These are phyloP conservation scores for Conoideocrella luteorostrata DNA, from an alignment of 2,329 filamentous ascomycete genomes.

Conservation along the genomic window DNA sequence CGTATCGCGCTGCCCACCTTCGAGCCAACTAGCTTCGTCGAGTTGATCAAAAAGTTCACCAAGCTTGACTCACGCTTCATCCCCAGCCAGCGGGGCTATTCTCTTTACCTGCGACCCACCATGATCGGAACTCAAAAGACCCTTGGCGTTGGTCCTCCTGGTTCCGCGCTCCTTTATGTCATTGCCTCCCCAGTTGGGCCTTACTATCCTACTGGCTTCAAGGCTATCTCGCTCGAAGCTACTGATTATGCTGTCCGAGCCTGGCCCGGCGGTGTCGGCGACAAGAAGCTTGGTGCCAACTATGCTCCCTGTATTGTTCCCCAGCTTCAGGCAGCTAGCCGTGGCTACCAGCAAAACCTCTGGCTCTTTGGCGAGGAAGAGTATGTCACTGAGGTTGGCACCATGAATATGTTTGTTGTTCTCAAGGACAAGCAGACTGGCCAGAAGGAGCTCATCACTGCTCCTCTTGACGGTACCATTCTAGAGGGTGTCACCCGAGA, in stretches of 20 bases:
- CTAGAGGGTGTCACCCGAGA: conserved; percentile 92
- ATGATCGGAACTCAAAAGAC: conserved; percentile 97
- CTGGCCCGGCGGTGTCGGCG: conserved; percentile 94
- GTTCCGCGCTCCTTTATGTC: conserved; percentile 84
- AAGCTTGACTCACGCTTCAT: conserved; percentile 85
- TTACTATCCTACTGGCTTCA: conserved; percentile 98
- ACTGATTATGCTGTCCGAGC: conserved; percentile 95
- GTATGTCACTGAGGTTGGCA: conserved; percentile 93
- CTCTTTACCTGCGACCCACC: conserved; percentile 89
- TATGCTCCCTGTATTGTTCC: conserved; percentile 99
- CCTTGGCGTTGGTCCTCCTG: conserved; percentile 85
- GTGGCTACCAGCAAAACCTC: conserved; percentile 95
- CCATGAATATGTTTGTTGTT: conserved; percentile 96
- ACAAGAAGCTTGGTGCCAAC: conserved; percentile 98
- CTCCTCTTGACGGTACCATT: conserved; percentile 92
- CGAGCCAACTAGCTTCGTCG: conserved; percentile 64
- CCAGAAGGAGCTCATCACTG: conserved; percentile 88
- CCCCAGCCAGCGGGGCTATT: conserved; percentile 79
- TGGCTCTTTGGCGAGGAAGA: conserved; percentile 97
- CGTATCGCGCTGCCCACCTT: conserved; percentile 93
- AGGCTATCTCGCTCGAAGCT: conserved; percentile 89
- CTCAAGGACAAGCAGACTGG: conserved; percentile 81
- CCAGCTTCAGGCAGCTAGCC: conserved; percentile 81
- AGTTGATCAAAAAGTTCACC: conserved; percentile 74
- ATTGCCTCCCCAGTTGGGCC: conserved; percentile 96